These are phyloP conservation scores for Hypoxylon sp. DNA, from an alignment of 2,329 filamentous ascomycete species.

Conservation along the genomic window DNA sequence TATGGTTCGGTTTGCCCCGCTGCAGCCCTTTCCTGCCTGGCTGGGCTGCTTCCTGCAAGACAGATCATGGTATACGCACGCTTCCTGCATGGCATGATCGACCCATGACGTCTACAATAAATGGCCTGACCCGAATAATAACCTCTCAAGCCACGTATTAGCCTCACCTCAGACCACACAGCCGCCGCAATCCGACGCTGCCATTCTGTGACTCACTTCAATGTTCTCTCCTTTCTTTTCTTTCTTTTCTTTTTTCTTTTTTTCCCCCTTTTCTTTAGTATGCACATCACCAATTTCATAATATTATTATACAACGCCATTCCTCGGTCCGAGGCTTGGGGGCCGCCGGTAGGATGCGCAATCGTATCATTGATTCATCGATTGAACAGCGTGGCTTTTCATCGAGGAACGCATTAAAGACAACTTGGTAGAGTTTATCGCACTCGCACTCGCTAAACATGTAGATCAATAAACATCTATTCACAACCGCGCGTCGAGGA, in stretches of 20 bases:
- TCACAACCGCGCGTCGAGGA: background rate
- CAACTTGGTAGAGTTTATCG: slow-evolving; percentile 1
- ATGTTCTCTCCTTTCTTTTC: too few species aligned
- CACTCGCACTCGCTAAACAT: slow-evolving; percentile 19
- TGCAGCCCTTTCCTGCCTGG: slow-evolving; percentile 11
- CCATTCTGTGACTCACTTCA: too few species aligned
- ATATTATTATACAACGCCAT: background rate
- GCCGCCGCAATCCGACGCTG: slow-evolving; percentile 37
- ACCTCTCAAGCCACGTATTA: slow-evolving; percentile 24
- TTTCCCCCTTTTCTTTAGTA: too few species aligned
- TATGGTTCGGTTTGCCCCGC: slow-evolving; percentile 26
- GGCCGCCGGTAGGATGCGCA: slow-evolving; percentile 11
- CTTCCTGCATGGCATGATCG: slow-evolving; percentile 43
- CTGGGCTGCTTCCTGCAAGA: slow-evolving; percentile 9
- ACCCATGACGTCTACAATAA: slow-evolving; percentile 43
- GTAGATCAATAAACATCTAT: slow-evolving; percentile 1
- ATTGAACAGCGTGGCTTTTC: slow-evolving; percentile 13
- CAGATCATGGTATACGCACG: slow-evolving; percentile 23
- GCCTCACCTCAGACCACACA: slow-evolving; percentile 27
- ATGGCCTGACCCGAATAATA: slow-evolving; percentile 35
- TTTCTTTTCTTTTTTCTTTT: background rate
- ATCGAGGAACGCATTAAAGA: background rate
- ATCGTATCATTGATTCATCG: slow-evolving; percentile 16
- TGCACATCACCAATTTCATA: background rate
- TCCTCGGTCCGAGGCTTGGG: slow-evolving; percentile 17